Percentiles rank a stretch among this genome's conserved stretches.
These are phyloP conservation scores for Cytospora piceicola DNA, from an alignment of 2,329 filamentous ascomycete genomes.

Conservation along the genomic window DNA sequence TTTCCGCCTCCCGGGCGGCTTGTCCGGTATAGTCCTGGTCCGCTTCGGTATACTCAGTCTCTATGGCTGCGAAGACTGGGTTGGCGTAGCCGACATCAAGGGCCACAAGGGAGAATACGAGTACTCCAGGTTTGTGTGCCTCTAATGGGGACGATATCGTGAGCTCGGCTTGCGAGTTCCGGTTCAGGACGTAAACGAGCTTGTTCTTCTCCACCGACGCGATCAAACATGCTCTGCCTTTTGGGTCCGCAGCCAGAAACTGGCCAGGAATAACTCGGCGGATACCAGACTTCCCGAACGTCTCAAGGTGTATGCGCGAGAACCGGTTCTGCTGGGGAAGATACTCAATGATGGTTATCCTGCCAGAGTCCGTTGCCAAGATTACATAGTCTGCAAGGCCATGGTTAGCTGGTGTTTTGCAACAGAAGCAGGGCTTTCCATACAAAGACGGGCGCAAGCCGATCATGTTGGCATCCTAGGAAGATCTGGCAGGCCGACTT, in stretches of 20 bases:
- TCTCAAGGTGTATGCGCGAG: conserved; percentile 89
- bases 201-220: conserved; percentile 98
- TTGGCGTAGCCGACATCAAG: conserved; percentile 97
- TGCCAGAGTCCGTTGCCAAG: conserved; percentile 91
- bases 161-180: conserved; percentile 90
- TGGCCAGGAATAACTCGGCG: conserved; percentile 93
- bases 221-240: conserved; percentile 92
- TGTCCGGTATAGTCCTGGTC: conserved; percentile 90
- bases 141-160: conserved; percentile 97
- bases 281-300: conserved; percentile 95
- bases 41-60: conserved; percentile 88
- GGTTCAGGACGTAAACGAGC: conserved; percentile 96
- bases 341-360: conserved; percentile 94
- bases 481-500: conserved; percentile 60
- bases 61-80: conserved; percentile 91
- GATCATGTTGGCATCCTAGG: conserved; percentile 29
- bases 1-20: conserved; percentile 81
- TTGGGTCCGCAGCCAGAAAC: conserved; percentile 93
- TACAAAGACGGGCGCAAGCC: conserved; percentile 31
- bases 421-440: conserved; percentile 12
- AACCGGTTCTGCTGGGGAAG: conserved; percentile 84
- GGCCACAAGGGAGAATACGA: conserved; percentile 86
- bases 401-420: conserved; percentile 22
- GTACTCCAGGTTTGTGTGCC: conserved; percentile 88
- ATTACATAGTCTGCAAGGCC: conserved; percentile 82